Percentiles rank a stretch among this genome's conserved stretches.
Conservation (phyloP, 345 rosid genomes). For the Moricandia arvensis region DNA sequence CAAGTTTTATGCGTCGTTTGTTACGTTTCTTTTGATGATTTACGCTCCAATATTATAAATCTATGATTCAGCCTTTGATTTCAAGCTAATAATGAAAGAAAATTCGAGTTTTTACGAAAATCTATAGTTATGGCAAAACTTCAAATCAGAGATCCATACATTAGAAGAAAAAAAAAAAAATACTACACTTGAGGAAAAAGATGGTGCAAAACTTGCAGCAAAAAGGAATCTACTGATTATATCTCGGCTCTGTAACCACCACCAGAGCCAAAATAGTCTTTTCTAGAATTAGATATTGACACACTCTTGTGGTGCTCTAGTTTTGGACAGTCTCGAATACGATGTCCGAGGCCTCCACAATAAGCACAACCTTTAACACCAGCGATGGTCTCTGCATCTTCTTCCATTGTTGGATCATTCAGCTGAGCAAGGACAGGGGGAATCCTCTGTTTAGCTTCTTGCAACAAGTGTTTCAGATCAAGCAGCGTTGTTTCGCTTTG, state of each 20-base stretch:
- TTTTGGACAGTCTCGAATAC: conserved; percentile 80
- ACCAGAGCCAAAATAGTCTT: conserved; percentile 86
- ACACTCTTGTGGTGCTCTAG: conserved; percentile 81
- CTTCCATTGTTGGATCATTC: conserved; percentile 74
- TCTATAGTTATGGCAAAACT: neutral
- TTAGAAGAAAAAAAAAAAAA: neutral
- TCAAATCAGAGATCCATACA: neutral
- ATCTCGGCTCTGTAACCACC: conserved; percentile 80
- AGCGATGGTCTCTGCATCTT: conserved; percentile 60
- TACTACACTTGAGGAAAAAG: neutral
- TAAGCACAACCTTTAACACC: conserved; percentile 92
- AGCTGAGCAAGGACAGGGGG: conserved; percentile 91
- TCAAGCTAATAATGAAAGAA: no score
- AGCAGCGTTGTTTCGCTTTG: conserved; percentile 86
- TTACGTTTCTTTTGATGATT: no score
- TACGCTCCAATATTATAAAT: no score
- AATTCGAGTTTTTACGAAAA: no score
- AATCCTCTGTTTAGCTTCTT: conserved; percentile 89
- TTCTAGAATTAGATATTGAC: conserved; percentile 76
- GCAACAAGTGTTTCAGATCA: conserved; percentile 82
- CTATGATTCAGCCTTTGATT: no score
- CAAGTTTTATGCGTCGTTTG: no score
- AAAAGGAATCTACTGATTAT: conserved; percentile 2
- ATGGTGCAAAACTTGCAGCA: neutral
- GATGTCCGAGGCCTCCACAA: conserved; percentile 93